A percentile compares a stretch with the other conserved stretches of the same genome.
These are phyloP conservation scores for Thelonectria rubi DNA, from an alignment of 2,329 filamentous ascomycete species.

Conservation along the genomic window DNA sequence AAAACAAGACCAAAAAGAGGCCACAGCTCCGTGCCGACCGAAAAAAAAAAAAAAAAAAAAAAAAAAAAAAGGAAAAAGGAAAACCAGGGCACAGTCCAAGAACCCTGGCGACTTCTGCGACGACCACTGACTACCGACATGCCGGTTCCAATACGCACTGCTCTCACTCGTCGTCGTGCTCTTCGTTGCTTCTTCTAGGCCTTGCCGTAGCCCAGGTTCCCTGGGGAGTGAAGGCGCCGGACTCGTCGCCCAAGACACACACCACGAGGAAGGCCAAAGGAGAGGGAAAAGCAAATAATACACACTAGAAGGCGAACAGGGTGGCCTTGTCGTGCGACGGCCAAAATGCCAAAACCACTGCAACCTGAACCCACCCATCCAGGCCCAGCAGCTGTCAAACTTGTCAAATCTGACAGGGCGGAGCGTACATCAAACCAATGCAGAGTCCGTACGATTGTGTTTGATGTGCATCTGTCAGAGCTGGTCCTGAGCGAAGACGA, in stretches of 20 bases:
- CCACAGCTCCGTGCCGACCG: neutral
- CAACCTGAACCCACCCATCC: slow-evolving; percentile 16
- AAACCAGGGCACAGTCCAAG: neutral
- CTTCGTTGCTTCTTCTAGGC: neutral
- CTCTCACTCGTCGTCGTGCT: neutral
- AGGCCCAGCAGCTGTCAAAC: slow-evolving; percentile 25
- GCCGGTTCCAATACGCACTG: neutral
- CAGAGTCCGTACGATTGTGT: slow-evolving; percentile 3
- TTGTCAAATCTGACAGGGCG: slow-evolving; percentile 31
- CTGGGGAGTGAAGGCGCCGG: neutral
- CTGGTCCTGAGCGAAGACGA: neutral
- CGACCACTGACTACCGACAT: slow-evolving; percentile 1
- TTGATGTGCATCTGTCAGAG: neutral
- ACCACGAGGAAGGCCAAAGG: too few species aligned
- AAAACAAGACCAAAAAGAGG: neutral
- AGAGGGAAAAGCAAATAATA: neutral
- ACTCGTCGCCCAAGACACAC: too few species aligned
- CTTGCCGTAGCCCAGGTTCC: slow-evolving; percentile 19
- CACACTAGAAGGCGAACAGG: neutral
- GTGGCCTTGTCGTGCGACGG: slow-evolving; percentile 3
- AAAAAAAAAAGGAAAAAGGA: neutral
- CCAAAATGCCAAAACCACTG: slow-evolving; percentile 8
- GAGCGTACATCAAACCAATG: slow-evolving; percentile 17
- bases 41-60: neutral
- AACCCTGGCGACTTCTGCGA: neutral